Conservation (phyloP, 306 rosid species). For the Quercus suber region DNA sequence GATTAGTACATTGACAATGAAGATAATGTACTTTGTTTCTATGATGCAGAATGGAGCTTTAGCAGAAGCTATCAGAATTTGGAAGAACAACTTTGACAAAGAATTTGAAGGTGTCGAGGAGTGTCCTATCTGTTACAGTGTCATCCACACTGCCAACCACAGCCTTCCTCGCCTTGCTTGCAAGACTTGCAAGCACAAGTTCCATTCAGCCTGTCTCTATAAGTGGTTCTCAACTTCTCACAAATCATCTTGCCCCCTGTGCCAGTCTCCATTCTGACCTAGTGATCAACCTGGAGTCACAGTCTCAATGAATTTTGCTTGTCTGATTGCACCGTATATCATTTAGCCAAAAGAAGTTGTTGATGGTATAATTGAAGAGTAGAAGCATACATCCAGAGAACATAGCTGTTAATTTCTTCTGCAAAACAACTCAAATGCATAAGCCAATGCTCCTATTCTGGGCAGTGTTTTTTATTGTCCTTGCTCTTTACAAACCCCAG, state of each 20-base stretch:
- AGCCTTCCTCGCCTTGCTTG: slow-evolving; percentile 92
- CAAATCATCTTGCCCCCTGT: slow-evolving; percentile 90
- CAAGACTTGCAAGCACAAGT: slow-evolving; percentile 98
- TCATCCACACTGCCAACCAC: slow-evolving; percentile 87
- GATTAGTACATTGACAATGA: neutral
- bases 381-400: neutral
- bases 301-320: neutral
- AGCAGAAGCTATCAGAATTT: slow-evolving; percentile 88
- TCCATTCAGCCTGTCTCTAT: slow-evolving; percentile 90
- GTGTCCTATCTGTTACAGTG: slow-evolving; percentile 97
- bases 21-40: slow-evolving; percentile 21
- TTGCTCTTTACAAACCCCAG: too few relatives aligned
- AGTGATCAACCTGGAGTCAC: neutral
- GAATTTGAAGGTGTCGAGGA: slow-evolving; percentile 99
- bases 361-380: neutral
- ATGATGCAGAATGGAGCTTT: slow-evolving; percentile 88
- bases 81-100: slow-evolving; percentile 95
- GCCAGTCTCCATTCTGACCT: slow-evolving; percentile 90
- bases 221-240: slow-evolving; percentile 98
- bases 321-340: neutral
- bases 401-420: neutral
- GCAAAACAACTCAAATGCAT: neutral
- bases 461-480: too few relatives aligned
- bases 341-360: neutral
- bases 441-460: too few relatives aligned